Evolutionary conservation across 805 yeast species (phyloP).

Genomic region (Hanseniaspora taiwanica): DNA sequence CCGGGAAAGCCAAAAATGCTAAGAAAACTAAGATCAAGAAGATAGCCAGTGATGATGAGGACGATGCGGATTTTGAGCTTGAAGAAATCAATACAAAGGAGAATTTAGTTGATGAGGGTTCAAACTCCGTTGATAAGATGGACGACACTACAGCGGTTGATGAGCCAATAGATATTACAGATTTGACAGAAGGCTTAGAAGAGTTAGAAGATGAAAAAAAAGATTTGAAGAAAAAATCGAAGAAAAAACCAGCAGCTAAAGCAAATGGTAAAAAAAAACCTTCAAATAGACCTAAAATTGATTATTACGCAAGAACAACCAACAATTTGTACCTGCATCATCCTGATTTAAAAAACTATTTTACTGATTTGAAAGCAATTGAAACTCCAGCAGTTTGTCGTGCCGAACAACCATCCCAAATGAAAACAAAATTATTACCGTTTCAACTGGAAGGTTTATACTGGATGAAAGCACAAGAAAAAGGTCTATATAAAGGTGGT

Average conservation of each 20-base stretch:
- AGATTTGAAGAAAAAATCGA: neutral
- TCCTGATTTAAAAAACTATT: slow-evolving; percentile 64
- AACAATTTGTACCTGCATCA: slow-evolving; percentile 56
- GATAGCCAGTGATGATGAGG: neutral
- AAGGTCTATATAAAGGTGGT: slow-evolving; percentile 68
- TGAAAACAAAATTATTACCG: slow-evolving; percentile 65
- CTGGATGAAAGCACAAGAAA: slow-evolving; percentile 78
- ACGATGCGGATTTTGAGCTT: slow-evolving; percentile 2
- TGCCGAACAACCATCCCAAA: slow-evolving; percentile 66
- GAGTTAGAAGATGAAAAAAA: slow-evolving; percentile 3
- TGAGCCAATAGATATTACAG: slow-evolving; percentile 2
- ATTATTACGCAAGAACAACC: slow-evolving; percentile 62
- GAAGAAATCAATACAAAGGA: neutral
- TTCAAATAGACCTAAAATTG: slow-evolving; percentile 34
- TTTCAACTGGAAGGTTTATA: slow-evolving; percentile 88
- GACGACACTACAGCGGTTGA: neutral
- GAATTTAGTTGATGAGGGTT: slow-evolving; percentile 3
- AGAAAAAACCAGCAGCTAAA: neutral
- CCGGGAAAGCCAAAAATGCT: neutral
- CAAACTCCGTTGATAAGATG: slow-evolving; percentile 1
- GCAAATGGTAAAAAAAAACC: slow-evolving; percentile 8
- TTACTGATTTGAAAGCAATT: slow-evolving; percentile 43
- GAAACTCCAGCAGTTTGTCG: slow-evolving; percentile 35
- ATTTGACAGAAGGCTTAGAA: slow-evolving; percentile 1
- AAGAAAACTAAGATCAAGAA: neutral